Conservation (phyloP, 2,329 filamentous ascomycete species). For the Neoascochyta sp. region DNA sequence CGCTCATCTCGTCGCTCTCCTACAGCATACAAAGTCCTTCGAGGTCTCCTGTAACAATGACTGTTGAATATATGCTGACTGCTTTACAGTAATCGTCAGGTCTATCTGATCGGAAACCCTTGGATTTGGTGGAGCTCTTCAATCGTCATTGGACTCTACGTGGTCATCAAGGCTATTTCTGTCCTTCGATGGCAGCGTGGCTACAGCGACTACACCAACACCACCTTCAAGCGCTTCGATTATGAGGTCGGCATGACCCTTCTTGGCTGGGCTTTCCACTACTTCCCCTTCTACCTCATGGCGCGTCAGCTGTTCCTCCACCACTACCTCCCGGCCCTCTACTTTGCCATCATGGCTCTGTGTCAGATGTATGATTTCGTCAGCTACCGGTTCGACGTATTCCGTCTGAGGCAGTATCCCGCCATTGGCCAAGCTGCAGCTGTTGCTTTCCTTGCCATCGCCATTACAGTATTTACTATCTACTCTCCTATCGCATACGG, state of each 20-base stretch:
- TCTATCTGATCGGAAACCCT: conserved; percentile 87
- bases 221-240: conserved; percentile 92
- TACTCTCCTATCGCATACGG: conserved; percentile 89
- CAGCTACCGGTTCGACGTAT: conserved; percentile 65
- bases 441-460: conserved; percentile 68
- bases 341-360: conserved; percentile 86
- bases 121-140: conserved; percentile 87
- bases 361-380: conserved; percentile 87
- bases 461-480: conserved; percentile 73
- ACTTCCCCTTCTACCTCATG: conserved; percentile 99
- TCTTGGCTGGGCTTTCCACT: conserved; percentile 94
- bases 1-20: too few relatives aligned
- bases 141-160: conserved; percentile 70
- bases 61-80: neutral
- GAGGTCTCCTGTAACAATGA: conserved; percentile 1
- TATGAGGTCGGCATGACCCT: conserved; percentile 91
- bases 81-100: conserved; percentile 59
- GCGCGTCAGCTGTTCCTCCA: conserved; percentile 96
- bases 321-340: conserved; percentile 95
- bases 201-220: conserved; percentile 77
- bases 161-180: conserved; percentile 80
- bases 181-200: conserved; percentile 91
- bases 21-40: too few relatives aligned
- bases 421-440: conserved; percentile 71
- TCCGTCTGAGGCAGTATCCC: conserved; percentile 67